Conservation (phyloP, 345 rosid genomes). For the Corymbia maculata region DNA sequence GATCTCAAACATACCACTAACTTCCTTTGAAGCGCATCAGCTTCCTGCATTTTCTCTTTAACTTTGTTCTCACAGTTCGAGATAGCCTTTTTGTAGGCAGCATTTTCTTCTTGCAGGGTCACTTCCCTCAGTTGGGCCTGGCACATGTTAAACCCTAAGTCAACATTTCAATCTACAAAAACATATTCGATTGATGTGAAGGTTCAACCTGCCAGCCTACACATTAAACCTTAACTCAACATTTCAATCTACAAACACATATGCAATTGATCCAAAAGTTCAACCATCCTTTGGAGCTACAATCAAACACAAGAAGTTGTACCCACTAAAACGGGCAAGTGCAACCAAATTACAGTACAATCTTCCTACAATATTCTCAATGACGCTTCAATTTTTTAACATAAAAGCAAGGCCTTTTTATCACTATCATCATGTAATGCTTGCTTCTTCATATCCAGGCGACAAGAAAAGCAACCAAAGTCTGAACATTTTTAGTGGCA, state of each 20-base stretch:
- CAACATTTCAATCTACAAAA: neutral
- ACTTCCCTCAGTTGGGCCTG: conserved; percentile 60
- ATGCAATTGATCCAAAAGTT: neutral
- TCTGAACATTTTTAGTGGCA: neutral
- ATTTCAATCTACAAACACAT: neutral
- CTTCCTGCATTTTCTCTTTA: conserved; percentile 64
- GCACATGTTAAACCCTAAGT: neutral
- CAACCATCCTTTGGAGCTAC: neutral
- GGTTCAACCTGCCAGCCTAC: neutral
- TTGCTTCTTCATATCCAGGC: neutral
- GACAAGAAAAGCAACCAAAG: neutral
- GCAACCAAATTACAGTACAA: neutral
- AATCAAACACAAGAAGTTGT: neutral
- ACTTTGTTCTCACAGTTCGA: conserved; percentile 61
- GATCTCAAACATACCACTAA: conserved; percentile 42
- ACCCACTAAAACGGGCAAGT: neutral
- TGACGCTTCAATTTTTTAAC: neutral
- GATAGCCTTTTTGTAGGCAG: conserved; percentile 67
- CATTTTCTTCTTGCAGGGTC: conserved; percentile 64
- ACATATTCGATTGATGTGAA: neutral
- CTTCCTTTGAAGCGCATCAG: conserved; percentile 38
- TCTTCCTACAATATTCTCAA: neutral
- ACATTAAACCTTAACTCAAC: neutral
- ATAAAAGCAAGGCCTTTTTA: neutral
- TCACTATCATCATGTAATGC: neutral